Percentiles rank a stretch among this genome's conserved stretches.
Conservation (phyloP, 2,329 filamentous ascomycete species). For the Colletotrichum tropicicola region DNA sequence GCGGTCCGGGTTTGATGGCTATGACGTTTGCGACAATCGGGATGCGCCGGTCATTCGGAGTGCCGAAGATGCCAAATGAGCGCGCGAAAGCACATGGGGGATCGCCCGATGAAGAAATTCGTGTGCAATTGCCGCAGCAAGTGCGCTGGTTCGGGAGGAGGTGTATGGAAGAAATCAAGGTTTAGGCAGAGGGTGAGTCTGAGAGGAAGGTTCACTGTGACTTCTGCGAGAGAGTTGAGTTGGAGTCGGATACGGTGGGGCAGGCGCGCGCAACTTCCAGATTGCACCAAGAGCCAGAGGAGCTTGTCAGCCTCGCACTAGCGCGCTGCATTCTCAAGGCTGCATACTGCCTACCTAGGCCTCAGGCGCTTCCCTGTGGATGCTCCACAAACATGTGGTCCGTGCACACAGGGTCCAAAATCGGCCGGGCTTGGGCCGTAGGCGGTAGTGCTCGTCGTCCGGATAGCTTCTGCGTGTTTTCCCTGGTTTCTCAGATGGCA, state of each 20-base stretch:
- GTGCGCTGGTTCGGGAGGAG: not conserved
- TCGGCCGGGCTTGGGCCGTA: not conserved
- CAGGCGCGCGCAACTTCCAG: not conserved
- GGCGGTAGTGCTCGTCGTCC: not conserved
- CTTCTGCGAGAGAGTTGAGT: not conserved
- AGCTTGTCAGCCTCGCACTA: slow-evolving; percentile 27
- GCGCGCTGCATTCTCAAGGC: slow-evolving; percentile 12
- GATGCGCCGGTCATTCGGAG: not conserved
- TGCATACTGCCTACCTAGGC: slow-evolving; percentile 2
- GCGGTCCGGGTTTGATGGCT: not conserved
- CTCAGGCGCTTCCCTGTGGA: not conserved
- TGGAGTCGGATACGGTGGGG: slow-evolving; percentile 24
- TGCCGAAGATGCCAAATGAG: not conserved
- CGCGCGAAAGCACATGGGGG: not conserved
- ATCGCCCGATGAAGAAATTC: not conserved
- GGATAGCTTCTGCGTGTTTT: no score
- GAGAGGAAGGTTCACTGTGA: slow-evolving; percentile 12
- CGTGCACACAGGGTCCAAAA: not conserved
- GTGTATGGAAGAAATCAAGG: not conserved
- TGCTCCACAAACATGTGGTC: slow-evolving; percentile 23
- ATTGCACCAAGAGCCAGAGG: slow-evolving; percentile 16
- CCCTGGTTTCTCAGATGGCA: no score
- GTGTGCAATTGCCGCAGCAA: not conserved
- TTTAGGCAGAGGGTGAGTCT: not conserved
- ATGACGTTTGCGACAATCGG: slow-evolving; percentile 27